These are phyloP conservation scores for Zymoseptoria crescenta DNA, from an alignment of 2,329 filamentous ascomycete species.

Conservation along the genomic window DNA sequence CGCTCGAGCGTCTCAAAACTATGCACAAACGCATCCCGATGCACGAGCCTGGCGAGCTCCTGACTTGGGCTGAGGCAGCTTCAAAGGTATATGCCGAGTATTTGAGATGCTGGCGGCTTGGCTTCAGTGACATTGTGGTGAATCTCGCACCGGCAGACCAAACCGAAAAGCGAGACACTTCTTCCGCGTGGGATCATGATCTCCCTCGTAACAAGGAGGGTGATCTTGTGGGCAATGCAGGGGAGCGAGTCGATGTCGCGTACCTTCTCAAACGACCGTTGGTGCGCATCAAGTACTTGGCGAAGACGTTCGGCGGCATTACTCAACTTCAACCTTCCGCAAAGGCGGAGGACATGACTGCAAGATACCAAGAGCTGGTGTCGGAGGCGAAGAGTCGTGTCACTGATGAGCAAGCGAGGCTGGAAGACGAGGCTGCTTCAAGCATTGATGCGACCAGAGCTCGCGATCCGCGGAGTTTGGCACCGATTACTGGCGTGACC, in stretches of 20 bases:
- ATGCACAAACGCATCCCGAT: constrained; percentile 74
- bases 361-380: constrained; percentile 64
- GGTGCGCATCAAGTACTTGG: constrained; percentile 77
- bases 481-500: constrained; percentile 58
- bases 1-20: constrained; percentile 73
- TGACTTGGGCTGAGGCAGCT: constrained; percentile 73
- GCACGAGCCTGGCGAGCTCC: constrained; percentile 60
- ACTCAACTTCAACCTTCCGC: constrained; percentile 48
- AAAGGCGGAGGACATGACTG: constrained; percentile 52
- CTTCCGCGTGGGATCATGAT: constrained; percentile 46
- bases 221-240: constrained; percentile 55
- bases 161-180: constrained; percentile 27
- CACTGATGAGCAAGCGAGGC: constrained; percentile 63
- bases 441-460: constrained; percentile 74
- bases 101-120: constrained; percentile 78
- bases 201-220: constrained; percentile 53
- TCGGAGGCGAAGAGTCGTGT: constrained; percentile 66
- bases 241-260: constrained; percentile 87
- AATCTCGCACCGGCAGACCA: constrained; percentile 75
- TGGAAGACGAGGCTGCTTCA: constrained; percentile 79
- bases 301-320: constrained; percentile 69
- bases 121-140: constrained; percentile 89
- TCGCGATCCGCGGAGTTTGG: constrained; percentile 70
- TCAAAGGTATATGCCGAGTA: constrained; percentile 78
- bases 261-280: constrained; percentile 85